Percentiles rank a stretch among this genome's conserved stretches.
These are phyloP conservation scores for Malassezia furfur DNA, from an alignment of 1,284 basidiomycete genomes.

Conservation along the genomic window DNA sequence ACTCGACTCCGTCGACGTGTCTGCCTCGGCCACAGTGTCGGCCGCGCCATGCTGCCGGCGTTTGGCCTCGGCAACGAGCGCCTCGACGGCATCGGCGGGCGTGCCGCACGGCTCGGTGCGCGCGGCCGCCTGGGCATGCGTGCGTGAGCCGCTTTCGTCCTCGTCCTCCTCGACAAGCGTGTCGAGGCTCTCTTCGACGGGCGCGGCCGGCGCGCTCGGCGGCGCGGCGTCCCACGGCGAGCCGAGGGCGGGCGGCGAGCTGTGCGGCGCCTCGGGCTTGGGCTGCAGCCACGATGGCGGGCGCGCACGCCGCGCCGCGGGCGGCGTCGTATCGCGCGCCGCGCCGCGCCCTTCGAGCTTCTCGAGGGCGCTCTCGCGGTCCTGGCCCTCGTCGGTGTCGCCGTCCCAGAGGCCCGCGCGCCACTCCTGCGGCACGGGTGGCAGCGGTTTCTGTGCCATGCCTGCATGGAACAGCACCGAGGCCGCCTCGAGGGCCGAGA, in stretches of 20 bases:
- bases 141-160: background rate
- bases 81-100: background rate
- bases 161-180: slow-evolving; percentile 4
- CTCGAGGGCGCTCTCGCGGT: slow-evolving; percentile 11
- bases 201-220: background rate
- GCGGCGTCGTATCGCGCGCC: background rate
- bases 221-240: background rate
- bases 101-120: background rate
- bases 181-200: slow-evolving; percentile 1
- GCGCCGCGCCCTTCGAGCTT: slow-evolving; percentile 15
- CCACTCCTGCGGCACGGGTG: slow-evolving; percentile 10
- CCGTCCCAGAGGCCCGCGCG: background rate
- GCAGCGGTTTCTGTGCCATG: slow-evolving; percentile 3
- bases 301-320: background rate
- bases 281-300: slow-evolving; percentile 7
- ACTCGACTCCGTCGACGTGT: background rate
- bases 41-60: background rate
- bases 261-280: background rate
- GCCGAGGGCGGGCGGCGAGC: background rate
- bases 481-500: slow-evolving; percentile 16
- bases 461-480: slow-evolving; percentile 10
- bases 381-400: slow-evolving; percentile 5
- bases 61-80: background rate
- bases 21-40: background rate
- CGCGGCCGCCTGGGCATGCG: background rate